Conservation (phyloP, 139 green algal species). For the Monoraphidium neglectum region DNA sequence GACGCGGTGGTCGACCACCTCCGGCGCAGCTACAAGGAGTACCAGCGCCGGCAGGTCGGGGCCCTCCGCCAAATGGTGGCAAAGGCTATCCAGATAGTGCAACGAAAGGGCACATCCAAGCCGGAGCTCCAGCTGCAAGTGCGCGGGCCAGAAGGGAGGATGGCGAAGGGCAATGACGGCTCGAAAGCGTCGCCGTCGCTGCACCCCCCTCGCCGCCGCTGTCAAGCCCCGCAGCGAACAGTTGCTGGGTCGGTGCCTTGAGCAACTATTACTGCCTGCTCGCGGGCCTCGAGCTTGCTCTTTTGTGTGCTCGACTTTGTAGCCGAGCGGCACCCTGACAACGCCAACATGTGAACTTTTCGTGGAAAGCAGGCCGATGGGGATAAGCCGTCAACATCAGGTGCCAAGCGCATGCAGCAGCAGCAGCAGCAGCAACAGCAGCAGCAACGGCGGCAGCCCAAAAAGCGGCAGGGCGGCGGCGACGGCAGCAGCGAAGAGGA, state of each 20-base stretch:
- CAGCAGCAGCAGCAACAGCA: conserved; percentile 11
- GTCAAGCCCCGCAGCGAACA: no score
- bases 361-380: no score
- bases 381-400: no score
- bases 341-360: no score
- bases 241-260: no score
- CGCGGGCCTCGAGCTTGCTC: no score
- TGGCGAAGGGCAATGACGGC: not conserved
- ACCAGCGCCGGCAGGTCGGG: conserved; percentile 56
- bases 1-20: conserved; percentile 65
- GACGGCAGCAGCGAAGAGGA: conserved; percentile 1
- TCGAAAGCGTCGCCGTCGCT: not conserved
- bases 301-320: no score
- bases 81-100: conserved; percentile 34
- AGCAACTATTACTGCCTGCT: no score
- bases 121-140: conserved; percentile 57
- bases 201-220: not conserved
- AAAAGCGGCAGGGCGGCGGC: conserved; percentile 8
- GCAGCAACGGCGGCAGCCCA: conserved; percentile 6
- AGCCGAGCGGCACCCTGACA: no score
- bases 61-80: conserved; percentile 56
- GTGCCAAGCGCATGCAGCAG: not conserved
- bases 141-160: not conserved
- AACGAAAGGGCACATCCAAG: conserved; percentile 27
- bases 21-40: conserved; percentile 64